Evolutionary conservation across 495 filamentous ascomycete species (phyloP), one percentile per base, ranked within the genome.

Genomic region (Penicillium malachiteum): DNA sequence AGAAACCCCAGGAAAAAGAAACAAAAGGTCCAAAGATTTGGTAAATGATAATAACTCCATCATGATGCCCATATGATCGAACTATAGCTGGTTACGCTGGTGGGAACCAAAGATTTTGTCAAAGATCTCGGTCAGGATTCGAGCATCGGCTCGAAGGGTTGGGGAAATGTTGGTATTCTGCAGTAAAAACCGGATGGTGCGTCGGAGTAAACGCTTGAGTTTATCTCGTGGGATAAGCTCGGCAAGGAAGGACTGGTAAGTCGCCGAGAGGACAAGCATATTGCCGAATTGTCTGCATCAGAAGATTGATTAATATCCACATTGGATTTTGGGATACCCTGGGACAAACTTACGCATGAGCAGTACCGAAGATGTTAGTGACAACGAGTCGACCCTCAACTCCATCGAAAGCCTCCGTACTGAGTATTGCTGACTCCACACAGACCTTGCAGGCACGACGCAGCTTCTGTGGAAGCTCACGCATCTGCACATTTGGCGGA

Each of bases 291-390:
- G 94, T 9, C 92, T 96, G 21, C 21, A 26, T 4, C 21, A 4
- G 4, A n/a, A n/a, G n/a, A n/a, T n/a, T 26, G 21, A 26, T 26
- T 26, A 26, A 26, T 26, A 26, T 4, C 21, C 21, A 26, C 21
- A 26, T 26, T 4, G 4, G 1, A 26, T 26, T 26, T 4, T 4
- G 9, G 26, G 40, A 14, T 16, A 11, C 17, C 11, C 5, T 11
- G 16, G 34, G 43, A 11, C 11, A 12, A 47, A 83, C 91, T 84
- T 91, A 97, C 92, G 93, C 93, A 80, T 96, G 93, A 58, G 92
- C 88, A 11, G 93, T 97, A 18, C 93, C 92, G 69, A 95, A 95
- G 21, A 96, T 89, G 64, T 96, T 97, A 8, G 93, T 97, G 41
- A 96, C 84, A 33, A 96, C 85, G 26, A 88, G 85, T 5, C 93